These are phyloP conservation scores for Coemansia brasiliensis DNA, from an alignment of 192 early-diverging fungal species.

Conservation along the genomic window DNA sequence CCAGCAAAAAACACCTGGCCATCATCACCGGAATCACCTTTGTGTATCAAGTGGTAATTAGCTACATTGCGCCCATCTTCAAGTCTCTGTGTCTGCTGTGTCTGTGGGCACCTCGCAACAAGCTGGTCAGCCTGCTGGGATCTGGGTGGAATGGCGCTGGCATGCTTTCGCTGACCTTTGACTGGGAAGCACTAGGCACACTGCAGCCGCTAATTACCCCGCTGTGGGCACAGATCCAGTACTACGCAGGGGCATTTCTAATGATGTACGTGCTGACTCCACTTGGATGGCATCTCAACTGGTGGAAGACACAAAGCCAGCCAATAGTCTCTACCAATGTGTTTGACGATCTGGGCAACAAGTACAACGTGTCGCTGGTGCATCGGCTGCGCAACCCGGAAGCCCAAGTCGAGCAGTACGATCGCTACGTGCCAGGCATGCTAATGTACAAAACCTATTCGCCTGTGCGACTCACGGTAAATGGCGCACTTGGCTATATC, in stretches of 20 bases:
- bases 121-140: slow-evolving; percentile 29
- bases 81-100: slow-evolving; percentile 67
- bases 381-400: slow-evolving; percentile 26
- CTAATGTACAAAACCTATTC: slow-evolving; percentile 40
- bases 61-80: slow-evolving; percentile 66
- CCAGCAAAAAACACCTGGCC: slow-evolving; percentile 24
- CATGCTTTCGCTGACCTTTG: slow-evolving; percentile 66
- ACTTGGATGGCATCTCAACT: slow-evolving; percentile 62
- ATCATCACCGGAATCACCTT: slow-evolving; percentile 34
- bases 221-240: slow-evolving; percentile 68
- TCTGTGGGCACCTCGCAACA: slow-evolving; percentile 40
- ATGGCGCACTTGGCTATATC: slow-evolving; percentile 47
- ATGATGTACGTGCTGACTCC: slow-evolving; percentile 76
- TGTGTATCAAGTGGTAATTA: slow-evolving; percentile 57
- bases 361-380: slow-evolving; percentile 60
- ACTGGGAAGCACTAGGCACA: slow-evolving; percentile 66
- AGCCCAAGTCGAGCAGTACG: background rate
- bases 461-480: slow-evolving; percentile 47
- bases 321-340: slow-evolving; percentile 66
- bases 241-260: slow-evolving; percentile 63
- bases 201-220: slow-evolving; percentile 70
- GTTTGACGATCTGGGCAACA: slow-evolving; percentile 58
- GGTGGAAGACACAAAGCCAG: slow-evolving; percentile 58
- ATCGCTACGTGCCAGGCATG: slow-evolving; percentile 6
- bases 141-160: slow-evolving; percentile 64